Conservation (phyloP, 2,329 filamentous ascomycete species). For the Cercospora janseana region DNA sequence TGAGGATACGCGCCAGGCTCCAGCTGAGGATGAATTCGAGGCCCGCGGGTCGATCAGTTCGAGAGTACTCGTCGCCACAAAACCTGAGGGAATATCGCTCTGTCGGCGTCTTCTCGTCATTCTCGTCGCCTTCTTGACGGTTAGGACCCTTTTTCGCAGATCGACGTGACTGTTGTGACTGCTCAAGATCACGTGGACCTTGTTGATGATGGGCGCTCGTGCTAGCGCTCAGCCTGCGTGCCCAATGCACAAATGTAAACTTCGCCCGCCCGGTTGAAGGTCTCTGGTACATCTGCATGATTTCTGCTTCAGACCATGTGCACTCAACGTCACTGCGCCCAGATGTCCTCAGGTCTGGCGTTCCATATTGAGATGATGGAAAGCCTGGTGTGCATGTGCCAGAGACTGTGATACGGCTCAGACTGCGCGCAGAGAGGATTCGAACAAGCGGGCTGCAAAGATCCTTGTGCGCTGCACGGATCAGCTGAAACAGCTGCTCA, state of each 20-base stretch:
- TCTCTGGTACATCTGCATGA: conserved; percentile 38
- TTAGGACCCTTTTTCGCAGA: background rate
- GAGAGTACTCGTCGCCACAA: conserved; percentile 18
- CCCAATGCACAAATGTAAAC: conserved; percentile 48
- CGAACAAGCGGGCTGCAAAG: conserved; percentile 30
- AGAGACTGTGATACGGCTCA: conserved; percentile 34
- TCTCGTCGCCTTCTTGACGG: background rate
- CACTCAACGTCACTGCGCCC: too few species aligned
- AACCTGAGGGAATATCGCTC: too few species aligned
- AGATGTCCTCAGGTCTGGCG: too few species aligned
- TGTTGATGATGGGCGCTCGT: background rate
- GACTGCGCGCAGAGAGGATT: conserved; percentile 35
- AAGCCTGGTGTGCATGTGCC: too few species aligned
- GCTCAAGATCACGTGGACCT: conserved; percentile 20
- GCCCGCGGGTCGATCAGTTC: conserved; percentile 34
- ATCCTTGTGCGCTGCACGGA: conserved; percentile 31
- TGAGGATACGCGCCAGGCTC: conserved; percentile 34
- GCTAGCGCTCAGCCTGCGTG: conserved; percentile 32
- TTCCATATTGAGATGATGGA: too few species aligned
- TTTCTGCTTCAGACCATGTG: conserved; percentile 42
- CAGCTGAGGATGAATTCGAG: conserved; percentile 41
- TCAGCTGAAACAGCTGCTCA: conserved; percentile 33
- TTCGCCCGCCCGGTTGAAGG: conserved; percentile 39
- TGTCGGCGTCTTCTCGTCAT: too few species aligned
- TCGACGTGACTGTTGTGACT: background rate